Base-by-base conservation (phyloP, 1,139 yeast genomes). In the Pichia sp. region DNA sequence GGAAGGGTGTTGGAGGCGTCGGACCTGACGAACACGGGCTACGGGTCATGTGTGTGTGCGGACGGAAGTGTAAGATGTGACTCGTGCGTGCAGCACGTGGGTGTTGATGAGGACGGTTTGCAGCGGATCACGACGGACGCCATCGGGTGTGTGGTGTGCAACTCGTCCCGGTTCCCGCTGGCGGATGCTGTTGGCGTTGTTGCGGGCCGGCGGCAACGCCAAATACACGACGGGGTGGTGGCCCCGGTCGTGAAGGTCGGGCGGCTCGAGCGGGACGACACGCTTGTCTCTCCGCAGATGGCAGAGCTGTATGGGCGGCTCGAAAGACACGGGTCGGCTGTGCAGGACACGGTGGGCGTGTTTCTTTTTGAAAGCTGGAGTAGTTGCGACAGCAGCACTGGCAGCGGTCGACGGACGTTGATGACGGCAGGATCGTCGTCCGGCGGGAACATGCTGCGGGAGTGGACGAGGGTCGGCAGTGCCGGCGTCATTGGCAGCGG, bases 401-500 rank as follows among this genome's bases (percentile, higher is more conserved):
- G 15, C 11, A 15, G 7, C 4, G 29, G 19, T 31, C 31, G 23
- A 5, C 8, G 16, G 8, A 23, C 26, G 34, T 3, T 41, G 13
- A 68, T 74, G 0, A 62, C 64, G 0, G 54, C 74, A 1, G 77
- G 73, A 0, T 64, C 78, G 0, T 78, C 83, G 0, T 78, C 82
- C 0, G 85, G 85, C 2, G 85, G 85, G 0, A 77, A 77, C 57
- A 71, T 77, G 57, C 74, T 78, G 61, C 78, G 79, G 59, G 57
- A 72, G 1, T 77, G 79, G 0, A 81, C 82, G 0, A 61, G 85
- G 54, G 68, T 79, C 4, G 83, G 84, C 6, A 79, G 83, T 67
- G 81, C 84, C 23, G 83, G 79, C 0, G 60, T 78, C 0, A 61
- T 74, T 1, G 83, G 84, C 1, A 70, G 78, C 3, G 78, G 79